A percentile compares a stretch with the other conserved stretches of the same genome.
These are phyloP conservation scores for Tricholoma matsutake DNA, from an alignment of 768 basidiomycete species.

Conservation along the genomic window DNA sequence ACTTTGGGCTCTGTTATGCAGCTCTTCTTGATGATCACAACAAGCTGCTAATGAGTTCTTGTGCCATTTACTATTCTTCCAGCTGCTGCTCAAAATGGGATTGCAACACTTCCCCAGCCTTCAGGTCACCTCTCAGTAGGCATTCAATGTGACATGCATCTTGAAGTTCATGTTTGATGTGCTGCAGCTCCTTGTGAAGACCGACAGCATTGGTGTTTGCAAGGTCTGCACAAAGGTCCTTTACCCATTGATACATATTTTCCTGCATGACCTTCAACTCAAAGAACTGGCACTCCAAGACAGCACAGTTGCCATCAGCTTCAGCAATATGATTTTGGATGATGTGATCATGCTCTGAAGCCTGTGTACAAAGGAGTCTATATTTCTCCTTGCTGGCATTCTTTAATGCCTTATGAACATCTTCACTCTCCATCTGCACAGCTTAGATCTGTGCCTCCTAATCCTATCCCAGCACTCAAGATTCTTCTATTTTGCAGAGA, in stretches of 20 bases:
- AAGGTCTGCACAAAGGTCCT: slow-evolving; percentile 55
- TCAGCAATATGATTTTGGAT: slow-evolving; percentile 90
- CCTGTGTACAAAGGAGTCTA: slow-evolving; percentile 65
- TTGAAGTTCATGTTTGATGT: slow-evolving; percentile 65
- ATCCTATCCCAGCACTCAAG: slow-evolving; percentile 69
- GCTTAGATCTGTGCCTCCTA: slow-evolving; percentile 71
- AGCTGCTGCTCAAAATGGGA: slow-evolving; percentile 64
- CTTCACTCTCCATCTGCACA: slow-evolving; percentile 68
- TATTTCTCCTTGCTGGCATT: slow-evolving; percentile 79
- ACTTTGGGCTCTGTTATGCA: too few relatives aligned
- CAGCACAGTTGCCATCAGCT: slow-evolving; percentile 90
- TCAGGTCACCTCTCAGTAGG: slow-evolving; percentile 73
- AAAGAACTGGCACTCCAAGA: slow-evolving; percentile 83
- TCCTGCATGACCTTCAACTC: slow-evolving; percentile 67
- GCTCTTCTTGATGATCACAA: too few relatives aligned
- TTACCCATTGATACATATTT: slow-evolving; percentile 56
- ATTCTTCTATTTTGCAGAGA: slow-evolving; percentile 69
- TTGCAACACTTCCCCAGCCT: slow-evolving; percentile 63
- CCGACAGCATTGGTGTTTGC: slow-evolving; percentile 65
- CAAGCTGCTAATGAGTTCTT: too few relatives aligned
- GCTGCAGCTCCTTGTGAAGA: slow-evolving; percentile 69
- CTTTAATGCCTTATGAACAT: slow-evolving; percentile 63
- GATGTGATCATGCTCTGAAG: slow-evolving; percentile 58
- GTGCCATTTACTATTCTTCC: too few relatives aligned
- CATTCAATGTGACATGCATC: slow-evolving; percentile 66